Percentiles rank a stretch among this genome's conserved stretches.
phyloP scores from a whole-genome alignment of 2,329 filamentous ascomycete species.

The Ophiocordyceps australis region DNA sequence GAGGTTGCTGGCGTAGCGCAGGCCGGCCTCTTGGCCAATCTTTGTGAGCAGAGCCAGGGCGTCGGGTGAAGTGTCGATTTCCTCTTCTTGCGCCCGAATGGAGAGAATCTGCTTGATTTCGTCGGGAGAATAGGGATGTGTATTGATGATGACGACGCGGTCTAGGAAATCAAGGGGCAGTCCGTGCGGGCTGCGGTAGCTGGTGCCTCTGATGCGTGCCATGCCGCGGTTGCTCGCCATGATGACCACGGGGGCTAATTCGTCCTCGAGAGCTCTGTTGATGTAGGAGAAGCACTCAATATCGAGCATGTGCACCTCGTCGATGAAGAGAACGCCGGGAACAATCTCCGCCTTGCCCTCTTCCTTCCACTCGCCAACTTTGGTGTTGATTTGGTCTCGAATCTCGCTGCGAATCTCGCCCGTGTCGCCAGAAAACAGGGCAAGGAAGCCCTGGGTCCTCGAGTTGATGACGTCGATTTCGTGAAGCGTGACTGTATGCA shows the following conservation, averaged over 20 bases:
- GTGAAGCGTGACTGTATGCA: constrained; percentile 91
- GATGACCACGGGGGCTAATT: constrained; percentile 91
- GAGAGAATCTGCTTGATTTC: constrained; percentile 86
- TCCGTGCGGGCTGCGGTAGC: constrained; percentile 84
- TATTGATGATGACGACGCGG: constrained; percentile 90
- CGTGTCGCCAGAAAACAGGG: constrained; percentile 93
- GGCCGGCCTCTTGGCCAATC: constrained; percentile 79
- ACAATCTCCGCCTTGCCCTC: constrained; percentile 98
- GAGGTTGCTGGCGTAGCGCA: constrained; percentile 93
- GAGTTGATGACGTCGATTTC: constrained; percentile 99
- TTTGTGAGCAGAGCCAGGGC: constrained; percentile 87
- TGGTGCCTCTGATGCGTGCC: constrained; percentile 81
- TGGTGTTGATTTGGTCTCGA: constrained; percentile 96
- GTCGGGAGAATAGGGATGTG: constrained; percentile 62
- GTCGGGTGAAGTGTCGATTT: constrained; percentile 79
- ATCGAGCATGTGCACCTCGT: constrained; percentile 99
- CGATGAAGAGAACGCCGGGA: constrained; percentile 91
- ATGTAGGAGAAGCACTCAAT: constrained; percentile 99
- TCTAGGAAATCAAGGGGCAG: constrained; percentile 92
- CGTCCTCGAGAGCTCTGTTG: constrained; percentile 89
- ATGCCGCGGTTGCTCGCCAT: constrained; percentile 96
- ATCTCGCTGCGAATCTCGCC: constrained; percentile 96
- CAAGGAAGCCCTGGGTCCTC: constrained; percentile 91
- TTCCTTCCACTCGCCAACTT: constrained; percentile 97
- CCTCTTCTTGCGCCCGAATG: constrained; percentile 88